Conservation (phyloP, 306 rosid species). For the Cucumis sativus region DNA sequence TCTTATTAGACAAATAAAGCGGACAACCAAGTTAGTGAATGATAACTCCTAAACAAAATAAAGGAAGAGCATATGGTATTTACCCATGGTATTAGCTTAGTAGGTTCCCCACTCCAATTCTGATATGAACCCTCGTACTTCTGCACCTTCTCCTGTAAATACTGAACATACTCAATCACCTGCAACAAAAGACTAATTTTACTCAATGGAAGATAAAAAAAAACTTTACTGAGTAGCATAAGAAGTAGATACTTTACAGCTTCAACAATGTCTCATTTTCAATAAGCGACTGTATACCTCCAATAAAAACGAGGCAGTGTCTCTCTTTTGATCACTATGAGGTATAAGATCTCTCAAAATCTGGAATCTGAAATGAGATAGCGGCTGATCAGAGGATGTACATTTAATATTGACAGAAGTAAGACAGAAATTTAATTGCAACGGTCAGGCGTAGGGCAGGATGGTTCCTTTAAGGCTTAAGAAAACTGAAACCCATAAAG, state of each 20-base stretch:
- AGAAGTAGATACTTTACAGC: neutral
- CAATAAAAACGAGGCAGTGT: conserved; percentile 83
- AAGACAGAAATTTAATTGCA: neutral
- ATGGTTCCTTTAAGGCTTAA: neutral
- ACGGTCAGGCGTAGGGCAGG: neutral
- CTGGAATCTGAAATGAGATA: conserved; percentile 67
- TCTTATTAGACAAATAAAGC: neutral
- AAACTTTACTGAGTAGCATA: neutral
- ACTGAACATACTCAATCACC: conserved; percentile 94
- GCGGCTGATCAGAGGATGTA: conserved; percentile 13
- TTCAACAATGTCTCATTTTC: neutral
- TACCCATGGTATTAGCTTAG: conserved; percentile 98
- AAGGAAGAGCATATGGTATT: conserved; percentile 6
- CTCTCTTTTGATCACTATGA: conserved; percentile 92
- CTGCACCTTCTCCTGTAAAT: conserved; percentile 75
- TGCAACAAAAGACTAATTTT: conserved; percentile 15
- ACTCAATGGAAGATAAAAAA: neutral
- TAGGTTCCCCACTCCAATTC: conserved; percentile 81
- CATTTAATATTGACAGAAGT: neutral
- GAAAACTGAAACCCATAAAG: neutral
- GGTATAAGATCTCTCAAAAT: conserved; percentile 96
- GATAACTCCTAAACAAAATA: neutral
- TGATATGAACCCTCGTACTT: conserved; percentile 82
- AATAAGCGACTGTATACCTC: conserved; percentile 41
- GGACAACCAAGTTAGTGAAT: conserved; percentile 4